Base-by-base conservation (phyloP, 1,284 basidiomycete genomes). In the Fistulinella staudtii region DNA sequence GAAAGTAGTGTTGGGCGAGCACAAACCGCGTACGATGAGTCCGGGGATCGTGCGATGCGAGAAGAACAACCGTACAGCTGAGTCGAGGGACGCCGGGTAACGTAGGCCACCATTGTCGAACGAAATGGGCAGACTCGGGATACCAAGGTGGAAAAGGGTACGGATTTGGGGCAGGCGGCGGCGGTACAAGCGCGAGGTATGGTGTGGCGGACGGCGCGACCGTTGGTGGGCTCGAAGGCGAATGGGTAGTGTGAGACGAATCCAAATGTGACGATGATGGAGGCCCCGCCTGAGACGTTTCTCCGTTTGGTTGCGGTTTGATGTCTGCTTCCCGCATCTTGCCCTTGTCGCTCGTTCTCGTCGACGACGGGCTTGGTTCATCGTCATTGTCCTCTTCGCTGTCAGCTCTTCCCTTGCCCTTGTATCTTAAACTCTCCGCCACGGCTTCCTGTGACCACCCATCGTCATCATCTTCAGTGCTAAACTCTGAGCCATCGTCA, bases 51-150 rank as follows among this genome's bases (percentile, higher is more conserved):
- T 82, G 80, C 10, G 73, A 68, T 0, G 80, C 76, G 4, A 85
- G 71, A 1, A 86, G 68, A 14, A 85, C 72, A n/a, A 86, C 82
- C 0, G 83, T 83, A 53, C 82, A 85, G 58, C 80, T 84, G 9
- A 85, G 71, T 11, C 76, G 69, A 2, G 79, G 82, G 10, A 84
- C 66, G 1, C 71, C 68, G 0, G 77, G 69, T 7, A 85, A 61
- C 3, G 76, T 77, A 5, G 83, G 83, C 83, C 83, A 86, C 83
- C 83, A 86, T 48, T 86, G 83, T 11, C 83, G 74, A 6, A 86
- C 82, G 47, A 85, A 86, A 59, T 86, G 83, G 1, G 82, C 81
- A 37, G 75, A 77, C 54, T 85, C 82, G 13, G 82, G 80, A 52
- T 77, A 79, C 82, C 82, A 85, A 0, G 69, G 68, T 0, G 77